A percentile compares a stretch with the other conserved stretches of the same genome.
Conservation (phyloP, 345 rosid genomes). For the Pistacia integerrima region DNA sequence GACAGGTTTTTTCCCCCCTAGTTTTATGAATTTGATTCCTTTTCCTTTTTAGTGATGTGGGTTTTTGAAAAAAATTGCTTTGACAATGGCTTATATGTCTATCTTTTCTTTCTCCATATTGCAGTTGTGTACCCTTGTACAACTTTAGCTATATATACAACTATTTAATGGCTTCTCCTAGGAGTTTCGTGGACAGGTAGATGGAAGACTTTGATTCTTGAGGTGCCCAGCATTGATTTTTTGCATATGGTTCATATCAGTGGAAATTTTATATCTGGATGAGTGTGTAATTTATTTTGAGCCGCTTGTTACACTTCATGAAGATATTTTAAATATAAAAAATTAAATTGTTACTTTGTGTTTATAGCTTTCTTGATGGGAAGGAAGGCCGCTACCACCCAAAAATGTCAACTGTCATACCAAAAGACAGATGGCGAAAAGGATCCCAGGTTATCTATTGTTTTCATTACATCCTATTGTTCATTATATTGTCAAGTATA, state of each 20-base stretch:
- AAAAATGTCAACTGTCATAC: conserved; percentile 72
- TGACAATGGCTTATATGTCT: not conserved
- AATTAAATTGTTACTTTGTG: conserved; percentile 5
- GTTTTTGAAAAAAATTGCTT: not conserved
- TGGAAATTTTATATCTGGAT: conserved; percentile 6
- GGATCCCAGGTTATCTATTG: conserved; percentile 77
- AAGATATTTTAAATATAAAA: conserved; percentile 5
- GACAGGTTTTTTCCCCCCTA: conserved; percentile 57
- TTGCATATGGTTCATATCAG: conserved; percentile 5
- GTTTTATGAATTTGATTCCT: not conserved
- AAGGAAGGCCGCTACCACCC: conserved; percentile 74
- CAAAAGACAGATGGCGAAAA: conserved; percentile 73
- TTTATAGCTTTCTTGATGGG: conserved; percentile 65
- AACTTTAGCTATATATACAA: conserved; percentile 79
- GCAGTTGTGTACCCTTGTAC: conserved; percentile 92
- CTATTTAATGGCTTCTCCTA: conserved; percentile 76
- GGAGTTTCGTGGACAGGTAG: conserved; percentile 96
- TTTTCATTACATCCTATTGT: not conserved
- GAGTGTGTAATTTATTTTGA: conserved; percentile 23
- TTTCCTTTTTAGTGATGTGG: not conserved
- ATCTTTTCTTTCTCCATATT: conserved; percentile 21
- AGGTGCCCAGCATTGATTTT: conserved; percentile 36
- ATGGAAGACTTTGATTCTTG: conserved; percentile 43
- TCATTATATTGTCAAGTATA: not conserved
- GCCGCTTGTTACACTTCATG: conserved; percentile 8